phyloP scores from a whole-genome alignment of 805 yeast species.

The Lipomyces orientalis region DNA sequence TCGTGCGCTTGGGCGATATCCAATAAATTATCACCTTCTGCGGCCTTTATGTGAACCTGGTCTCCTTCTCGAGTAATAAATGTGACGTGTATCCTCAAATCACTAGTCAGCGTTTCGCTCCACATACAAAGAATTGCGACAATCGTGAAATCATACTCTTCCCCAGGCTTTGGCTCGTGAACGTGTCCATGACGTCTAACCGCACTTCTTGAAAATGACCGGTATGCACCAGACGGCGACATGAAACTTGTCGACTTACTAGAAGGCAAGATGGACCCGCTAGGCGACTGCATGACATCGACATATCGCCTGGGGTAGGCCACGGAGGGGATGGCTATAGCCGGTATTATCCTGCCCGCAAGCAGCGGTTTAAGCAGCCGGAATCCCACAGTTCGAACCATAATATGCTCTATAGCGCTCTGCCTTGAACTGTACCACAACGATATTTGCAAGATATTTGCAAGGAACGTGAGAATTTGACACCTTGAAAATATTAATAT shows the following conservation, averaged over 20 bases:
- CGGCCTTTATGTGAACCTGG: constrained; percentile 80
- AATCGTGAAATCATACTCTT: constrained; percentile 59
- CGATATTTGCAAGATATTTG: background rate
- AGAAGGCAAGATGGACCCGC: background rate
- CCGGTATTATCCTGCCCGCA: background rate
- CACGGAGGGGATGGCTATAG: background rate
- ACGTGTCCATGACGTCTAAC: constrained; percentile 74
- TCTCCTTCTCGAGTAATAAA: constrained; percentile 91
- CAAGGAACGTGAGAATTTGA: background rate
- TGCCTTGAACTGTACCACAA: background rate
- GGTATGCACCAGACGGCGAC: background rate
- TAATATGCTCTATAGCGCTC: too few relatives aligned
- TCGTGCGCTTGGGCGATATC: constrained; percentile 95
- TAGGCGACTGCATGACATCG: background rate
- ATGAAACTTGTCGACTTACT: background rate
- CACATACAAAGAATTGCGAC: background rate
- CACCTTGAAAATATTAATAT: background rate
- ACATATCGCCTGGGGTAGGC: background rate
- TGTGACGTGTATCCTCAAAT: constrained; percentile 65
- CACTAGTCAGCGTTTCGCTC: constrained; percentile 4
- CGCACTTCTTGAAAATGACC: constrained; percentile 44
- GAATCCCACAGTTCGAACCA: background rate
- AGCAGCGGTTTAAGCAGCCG: background rate
- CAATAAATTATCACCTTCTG: constrained; percentile 87
- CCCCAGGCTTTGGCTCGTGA: constrained; percentile 90